Evolutionary conservation across 768 basidiomycete genomes (phyloP), one percentile per base, ranked within the genome.

Genomic region (Nevesoporus exiguus): DNA sequence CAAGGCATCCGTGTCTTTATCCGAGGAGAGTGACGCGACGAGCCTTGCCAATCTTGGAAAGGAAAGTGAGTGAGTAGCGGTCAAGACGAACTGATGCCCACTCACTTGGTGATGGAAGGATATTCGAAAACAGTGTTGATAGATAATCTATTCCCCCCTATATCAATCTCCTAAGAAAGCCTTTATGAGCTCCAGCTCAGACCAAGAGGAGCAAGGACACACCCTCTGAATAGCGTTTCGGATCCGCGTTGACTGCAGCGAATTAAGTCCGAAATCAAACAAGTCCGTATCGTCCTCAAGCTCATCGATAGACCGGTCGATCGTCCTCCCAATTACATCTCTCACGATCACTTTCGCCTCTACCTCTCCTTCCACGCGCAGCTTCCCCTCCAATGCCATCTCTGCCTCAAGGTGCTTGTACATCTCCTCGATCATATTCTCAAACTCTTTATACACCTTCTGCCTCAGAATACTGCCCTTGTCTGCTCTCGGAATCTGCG

Each of bases 211-310:
- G 69, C 13, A 21, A 73, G 44, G 14, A 5, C 41, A 52, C 54
- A 74, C 74, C 61, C 77, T 77, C 58, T 76, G 76, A 41, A 74
- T 63, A 3, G 69, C 66, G 59, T 82, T 83, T 21, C 80, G 64
- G 25, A 83, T 74, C n/a, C 79, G 67, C 5, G 77, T 76, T 11
- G 77, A 78, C 53, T 81, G 77, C 21, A 83, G 59, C 9, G 81
- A 81, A 61, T 84, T 79, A 30, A 84, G 70, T 21, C 82, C 82
- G 44, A 76, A 80, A 0, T 74, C 61, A 37, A 77, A 77, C 25
- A 77, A 46, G 49, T 80, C 79, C 24, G 72, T 73, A 19, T 67
- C 61, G 34, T 67, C 63, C 40, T 54, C 47, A 19, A 67, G 57
- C 17, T 37, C 36, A 13, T 58, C 57, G 2, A 55, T 44, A 10